These are phyloP conservation scores for Beauveria rudraprayagi DNA, from an alignment of 2,329 filamentous ascomycete species.

Conservation along the genomic window DNA sequence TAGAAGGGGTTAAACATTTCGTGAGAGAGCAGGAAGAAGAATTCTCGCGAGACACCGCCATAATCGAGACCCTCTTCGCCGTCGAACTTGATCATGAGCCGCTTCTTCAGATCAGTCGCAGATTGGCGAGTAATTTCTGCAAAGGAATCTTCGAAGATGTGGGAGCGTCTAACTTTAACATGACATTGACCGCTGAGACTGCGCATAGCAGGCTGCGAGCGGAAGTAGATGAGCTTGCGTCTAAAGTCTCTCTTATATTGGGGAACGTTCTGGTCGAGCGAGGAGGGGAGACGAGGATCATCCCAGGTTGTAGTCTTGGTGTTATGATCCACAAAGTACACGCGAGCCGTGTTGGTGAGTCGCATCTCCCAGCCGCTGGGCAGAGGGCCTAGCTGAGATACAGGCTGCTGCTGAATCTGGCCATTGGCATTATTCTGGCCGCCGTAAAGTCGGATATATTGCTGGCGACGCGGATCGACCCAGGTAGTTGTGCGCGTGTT, in stretches of 20 bases:
- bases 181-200: constrained; percentile 96
- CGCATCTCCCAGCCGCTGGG: constrained; percentile 99
- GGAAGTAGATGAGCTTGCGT: constrained; percentile 97
- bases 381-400: constrained; percentile 88
- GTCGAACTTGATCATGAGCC: constrained; percentile 99
- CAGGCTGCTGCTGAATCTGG: constrained; percentile 91
- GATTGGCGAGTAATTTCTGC: constrained; percentile 97
- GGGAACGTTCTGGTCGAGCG: constrained; percentile 93
- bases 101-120: constrained; percentile 92
- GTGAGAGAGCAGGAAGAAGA: constrained; percentile 98
- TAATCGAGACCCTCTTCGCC: constrained; percentile 97
- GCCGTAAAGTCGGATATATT: constrained; percentile 96
- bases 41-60: constrained; percentile 93
- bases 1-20: constrained; percentile 99
- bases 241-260: constrained; percentile 99
- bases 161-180: constrained; percentile 91
- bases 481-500: constrained; percentile 97
- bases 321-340: constrained; percentile 99
- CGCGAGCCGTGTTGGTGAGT: constrained; percentile 91
- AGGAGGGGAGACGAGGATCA: constrained; percentile 88
- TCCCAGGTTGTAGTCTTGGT: constrained; percentile 99
- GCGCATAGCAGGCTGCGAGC: constrained; percentile 90
- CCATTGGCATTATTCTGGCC: constrained; percentile 80
- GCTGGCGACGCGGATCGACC: constrained; percentile 94
- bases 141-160: constrained; percentile 98